Base-by-base conservation (phyloP, 208 protist genomes). In the Crithidia brevicula region DNA sequence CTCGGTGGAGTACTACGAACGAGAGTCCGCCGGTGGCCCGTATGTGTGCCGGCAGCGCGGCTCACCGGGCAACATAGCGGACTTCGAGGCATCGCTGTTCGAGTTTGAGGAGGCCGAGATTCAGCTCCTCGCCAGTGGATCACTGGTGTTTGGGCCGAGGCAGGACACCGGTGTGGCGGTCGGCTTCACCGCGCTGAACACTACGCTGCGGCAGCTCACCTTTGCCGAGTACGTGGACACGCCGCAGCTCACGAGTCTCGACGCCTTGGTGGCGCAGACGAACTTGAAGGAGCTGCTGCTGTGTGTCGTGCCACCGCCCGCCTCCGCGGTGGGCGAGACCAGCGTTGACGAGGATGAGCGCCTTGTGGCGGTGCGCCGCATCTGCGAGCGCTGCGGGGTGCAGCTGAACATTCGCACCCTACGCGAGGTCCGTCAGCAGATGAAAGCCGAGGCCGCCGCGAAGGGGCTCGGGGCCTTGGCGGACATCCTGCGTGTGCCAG, bases 31-130 rank as follows among this genome's bases (percentile, higher is more conserved):
- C 2, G 84, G 83, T 13, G 82, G 81, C 10, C 28, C 74, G 11
- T 96, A 92, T 60, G 71, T 70, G 18, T 92, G 89, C 46, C 82
- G 90, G n/a, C 92, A 94, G 77, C 88, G 86, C 42, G 92, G 86
- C 28, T 91, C 92, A 11, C 92, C 92, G 0, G 92, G 92, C 25
- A 89, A 96, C 67, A 93, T 94, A 64, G 59, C 88, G 16, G 92
- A 95, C 81, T 96, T 96, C 74, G 92, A 96, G 70, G 83, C 92
- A 0, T 85, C 85, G 7, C 85, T 96, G 10, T 96, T 96, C 42
- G 81, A 92, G 40, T 92, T 91, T 60, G 89, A 94, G 52, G 92
- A 96, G 71, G 76, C 88, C 16, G 89, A 94, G 61, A 88, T 96
- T n/a, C 86, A 93, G 74, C 72, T 95, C 25, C 77, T 91, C 67